Evolutionary conservation across 805 yeast species (phyloP).

Genomic region (Suhomyces sp.): DNA sequence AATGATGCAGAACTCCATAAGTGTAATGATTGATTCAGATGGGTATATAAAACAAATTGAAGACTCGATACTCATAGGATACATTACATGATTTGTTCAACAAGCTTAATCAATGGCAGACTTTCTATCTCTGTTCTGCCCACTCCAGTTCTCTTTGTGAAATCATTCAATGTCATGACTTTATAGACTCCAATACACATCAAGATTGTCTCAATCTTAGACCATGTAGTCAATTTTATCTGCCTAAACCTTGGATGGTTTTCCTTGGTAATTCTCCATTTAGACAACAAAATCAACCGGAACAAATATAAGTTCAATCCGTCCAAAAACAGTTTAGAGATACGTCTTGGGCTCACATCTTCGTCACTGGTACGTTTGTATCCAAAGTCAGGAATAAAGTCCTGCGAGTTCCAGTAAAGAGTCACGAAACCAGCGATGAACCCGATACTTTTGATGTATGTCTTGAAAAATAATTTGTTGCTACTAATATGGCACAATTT

Average conservation of each 20-base stretch:
- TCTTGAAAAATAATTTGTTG: conserved; percentile 29
- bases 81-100: conserved; percentile 9
- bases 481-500: too few species aligned
- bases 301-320: conserved; percentile 33
- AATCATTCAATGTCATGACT: conserved; percentile 39
- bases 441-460: conserved; percentile 37
- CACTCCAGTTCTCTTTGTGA: conserved; percentile 16
- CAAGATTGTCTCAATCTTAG: conserved; percentile 28
- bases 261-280: conserved; percentile 43
- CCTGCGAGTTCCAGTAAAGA: conserved; percentile 22
- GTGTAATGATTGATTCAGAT: too few species aligned
- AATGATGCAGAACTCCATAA: too few species aligned
- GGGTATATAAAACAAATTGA: too few species aligned
- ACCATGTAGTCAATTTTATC: conserved; percentile 30
- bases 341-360: conserved; percentile 3
- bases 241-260: conserved; percentile 34
- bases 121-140: conserved; percentile 11
- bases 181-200: conserved; percentile 39
- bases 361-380: conserved; percentile 8
- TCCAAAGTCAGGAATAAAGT: conserved; percentile 20
- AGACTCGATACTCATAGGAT: too few species aligned
- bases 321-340: conserved; percentile 27
- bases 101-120: conserved; percentile 15
- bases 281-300: conserved; percentile 35
- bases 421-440: conserved; percentile 32